These are phyloP conservation scores for Sarcodon aspratus DNA, from an alignment of 768 basidiomycete genomes.

Conservation along the genomic window DNA sequence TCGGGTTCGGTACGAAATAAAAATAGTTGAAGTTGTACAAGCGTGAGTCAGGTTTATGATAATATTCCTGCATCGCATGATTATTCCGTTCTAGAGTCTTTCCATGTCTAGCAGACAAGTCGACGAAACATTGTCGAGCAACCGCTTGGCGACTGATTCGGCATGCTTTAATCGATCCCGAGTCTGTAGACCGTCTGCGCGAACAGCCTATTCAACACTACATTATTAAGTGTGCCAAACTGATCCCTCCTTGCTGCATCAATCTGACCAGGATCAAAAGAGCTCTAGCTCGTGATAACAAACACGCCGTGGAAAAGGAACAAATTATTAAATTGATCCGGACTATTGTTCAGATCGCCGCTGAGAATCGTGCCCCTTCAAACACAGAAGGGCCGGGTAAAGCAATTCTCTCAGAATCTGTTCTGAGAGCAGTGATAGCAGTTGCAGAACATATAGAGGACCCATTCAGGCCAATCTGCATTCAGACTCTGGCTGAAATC, in stretches of 20 bases:
- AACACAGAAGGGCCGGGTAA: slow-evolving; percentile 27
- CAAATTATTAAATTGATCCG: slow-evolving; percentile 89
- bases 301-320: slow-evolving; percentile 77
- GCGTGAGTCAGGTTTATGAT: slow-evolving; percentile 38
- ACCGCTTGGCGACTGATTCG: slow-evolving; percentile 79
- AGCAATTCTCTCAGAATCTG: slow-evolving; percentile 58
- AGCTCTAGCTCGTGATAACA: slow-evolving; percentile 76
- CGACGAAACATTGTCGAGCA: slow-evolving; percentile 64
- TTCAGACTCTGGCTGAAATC: slow-evolving; percentile 87
- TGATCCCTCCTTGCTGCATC: slow-evolving; percentile 2
- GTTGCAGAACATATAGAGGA: slow-evolving; percentile 91
- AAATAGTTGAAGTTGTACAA: slow-evolving; percentile 56
- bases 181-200: slow-evolving; percentile 56
- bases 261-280: slow-evolving; percentile 25
- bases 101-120: slow-evolving; percentile 65
- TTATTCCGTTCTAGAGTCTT: slow-evolving; percentile 46
- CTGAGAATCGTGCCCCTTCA: slow-evolving; percentile 37
- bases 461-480: slow-evolving; percentile 67
- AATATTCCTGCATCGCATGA: slow-evolving; percentile 1
- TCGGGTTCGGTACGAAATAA: slow-evolving; percentile 68
- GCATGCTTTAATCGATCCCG: slow-evolving; percentile 59
- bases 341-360: slow-evolving; percentile 66
- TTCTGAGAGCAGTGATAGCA: slow-evolving; percentile 85
- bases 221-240: slow-evolving; percentile 63
- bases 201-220: slow-evolving; percentile 76